Base-by-base conservation (phyloP, 306 rosid genomes). In the Lagenaria siceraria region DNA sequence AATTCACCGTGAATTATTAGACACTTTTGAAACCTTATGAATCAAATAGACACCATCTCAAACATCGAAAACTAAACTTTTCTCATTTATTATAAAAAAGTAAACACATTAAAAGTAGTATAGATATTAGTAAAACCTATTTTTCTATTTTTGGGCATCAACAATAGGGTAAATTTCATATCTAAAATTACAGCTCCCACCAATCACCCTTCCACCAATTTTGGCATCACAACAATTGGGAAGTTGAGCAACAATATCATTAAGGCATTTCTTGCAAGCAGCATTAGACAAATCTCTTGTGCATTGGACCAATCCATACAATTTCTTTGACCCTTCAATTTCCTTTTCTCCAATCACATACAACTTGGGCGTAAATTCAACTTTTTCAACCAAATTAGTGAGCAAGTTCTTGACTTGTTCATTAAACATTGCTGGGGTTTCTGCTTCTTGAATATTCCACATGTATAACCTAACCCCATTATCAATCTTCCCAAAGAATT, bases 281-380 rank as follows among this genome's bases (percentile, higher is more conserved):
- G 8, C 4, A 0, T 15, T 27, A 0, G 66, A 53, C 6, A 85
- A 76, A 18, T 85, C 87, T 31, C 85, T 73, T 0, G 87, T 85
- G 52, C 85, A 85, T 53, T 80, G 85, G 8, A 80, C 85, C 79
- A 82, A 29, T 7, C 87, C 85, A 42, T 85, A 85, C 10, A 85
- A 19, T 3, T 78, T 85, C 13, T 56, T 33, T 18, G 36, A 53
- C 4, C 10, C 7, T 29, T 46, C 81, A 8, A 76, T 54, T 27
- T 68, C 77, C 33, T 68, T 6, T 35, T 82, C 71, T 0, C 85
- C 87, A 6, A 80, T 72, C 10, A 77, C 80, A 64, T 76, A 85
- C 49, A 76, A 51, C 53, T 62, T 35, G 0, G 27, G 51, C 2
- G 83, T 5, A 1, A 22, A 42, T 7, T 22, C 59, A 66, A 84